Conservation (phyloP, 495 filamentous ascomycete genomes). For the Neurospora sp. region DNA sequence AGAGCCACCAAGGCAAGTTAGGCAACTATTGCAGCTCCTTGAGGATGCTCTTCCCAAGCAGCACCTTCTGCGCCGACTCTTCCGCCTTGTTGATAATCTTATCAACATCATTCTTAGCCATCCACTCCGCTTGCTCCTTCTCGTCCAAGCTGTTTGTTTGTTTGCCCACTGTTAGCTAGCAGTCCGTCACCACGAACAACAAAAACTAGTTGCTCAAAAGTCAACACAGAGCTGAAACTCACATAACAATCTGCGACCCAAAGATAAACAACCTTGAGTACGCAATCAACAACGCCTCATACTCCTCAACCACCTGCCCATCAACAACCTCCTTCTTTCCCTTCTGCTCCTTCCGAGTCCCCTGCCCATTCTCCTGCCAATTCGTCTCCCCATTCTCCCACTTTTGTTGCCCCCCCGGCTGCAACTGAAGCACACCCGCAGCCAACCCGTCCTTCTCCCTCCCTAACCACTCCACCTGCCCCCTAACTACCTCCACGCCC, state of each 20-base stretch:
- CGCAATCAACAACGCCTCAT: neutral
- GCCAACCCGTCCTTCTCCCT: neutral
- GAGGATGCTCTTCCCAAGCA: neutral
- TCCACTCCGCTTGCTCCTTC: neutral
- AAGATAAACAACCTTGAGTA: constrained; percentile 1
- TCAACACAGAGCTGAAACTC: neutral
- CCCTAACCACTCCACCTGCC: neutral
- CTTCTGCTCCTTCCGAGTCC: neutral
- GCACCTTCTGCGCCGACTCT: neutral
- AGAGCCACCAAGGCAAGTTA: neutral
- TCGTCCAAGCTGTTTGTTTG: neutral
- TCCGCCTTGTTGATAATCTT: neutral
- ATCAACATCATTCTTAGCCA: neutral
- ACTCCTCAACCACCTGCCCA: neutral
- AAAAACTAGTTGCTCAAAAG: neutral
- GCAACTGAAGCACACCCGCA: neutral
- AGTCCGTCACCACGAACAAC: neutral
- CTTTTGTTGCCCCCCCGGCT: neutral
- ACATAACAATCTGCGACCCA: neutral
- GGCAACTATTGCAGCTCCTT: neutral
- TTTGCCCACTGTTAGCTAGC: neutral
- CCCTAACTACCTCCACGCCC: neutral
- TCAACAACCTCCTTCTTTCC: neutral
- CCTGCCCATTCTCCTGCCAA: neutral
- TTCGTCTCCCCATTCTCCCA: neutral